phyloP scores from a whole-genome alignment of 2,329 filamentous ascomycete species.

The Tetracladium maxilliforme region DNA sequence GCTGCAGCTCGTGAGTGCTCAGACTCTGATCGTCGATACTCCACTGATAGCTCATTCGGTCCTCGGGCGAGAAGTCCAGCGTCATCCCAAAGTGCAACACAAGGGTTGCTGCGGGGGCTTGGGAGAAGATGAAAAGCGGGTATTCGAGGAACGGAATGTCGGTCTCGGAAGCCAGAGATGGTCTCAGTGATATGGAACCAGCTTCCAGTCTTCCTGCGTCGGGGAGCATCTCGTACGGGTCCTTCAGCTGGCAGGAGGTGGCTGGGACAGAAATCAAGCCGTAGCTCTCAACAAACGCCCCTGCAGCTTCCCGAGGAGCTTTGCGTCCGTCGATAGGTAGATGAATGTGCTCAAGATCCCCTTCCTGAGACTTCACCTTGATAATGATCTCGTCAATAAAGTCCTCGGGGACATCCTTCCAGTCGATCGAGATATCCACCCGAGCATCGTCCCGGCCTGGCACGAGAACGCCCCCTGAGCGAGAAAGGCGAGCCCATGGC shows the following conservation, averaged over 20 bases:
- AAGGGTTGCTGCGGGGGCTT: slow-evolving; percentile 1
- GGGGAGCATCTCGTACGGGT: slow-evolving; percentile 1
- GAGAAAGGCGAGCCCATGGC: slow-evolving; percentile 18
- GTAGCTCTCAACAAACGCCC: slow-evolving; percentile 25
- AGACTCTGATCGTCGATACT: slow-evolving; percentile 20
- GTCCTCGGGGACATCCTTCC: slow-evolving; percentile 18
- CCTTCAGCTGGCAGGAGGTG: no score
- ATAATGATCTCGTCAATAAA: slow-evolving; percentile 13
- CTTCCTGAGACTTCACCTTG: slow-evolving; percentile 11
- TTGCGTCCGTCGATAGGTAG: slow-evolving; percentile 20
- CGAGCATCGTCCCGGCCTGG: slow-evolving; percentile 17
- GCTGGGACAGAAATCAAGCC: slow-evolving; percentile 10
- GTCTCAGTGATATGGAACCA: no score
- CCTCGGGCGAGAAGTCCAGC: slow-evolving; percentile 24
- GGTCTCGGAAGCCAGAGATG: slow-evolving; percentile 1
- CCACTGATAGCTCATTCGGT: slow-evolving; percentile 24
- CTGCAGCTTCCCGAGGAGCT: slow-evolving; percentile 18
- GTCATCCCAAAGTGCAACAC: slow-evolving; percentile 12
- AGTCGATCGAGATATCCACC: slow-evolving; percentile 22
- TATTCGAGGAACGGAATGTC: no score
- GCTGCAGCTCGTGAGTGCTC: slow-evolving; percentile 16
- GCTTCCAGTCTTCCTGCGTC: no score
- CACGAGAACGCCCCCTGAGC: slow-evolving; percentile 15
- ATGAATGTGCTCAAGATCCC: slow-evolving; percentile 19
- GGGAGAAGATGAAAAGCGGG: no score